phyloP scores from a whole-genome alignment of 192 early-diverging fungal species.

The Podila verticillata region DNA sequence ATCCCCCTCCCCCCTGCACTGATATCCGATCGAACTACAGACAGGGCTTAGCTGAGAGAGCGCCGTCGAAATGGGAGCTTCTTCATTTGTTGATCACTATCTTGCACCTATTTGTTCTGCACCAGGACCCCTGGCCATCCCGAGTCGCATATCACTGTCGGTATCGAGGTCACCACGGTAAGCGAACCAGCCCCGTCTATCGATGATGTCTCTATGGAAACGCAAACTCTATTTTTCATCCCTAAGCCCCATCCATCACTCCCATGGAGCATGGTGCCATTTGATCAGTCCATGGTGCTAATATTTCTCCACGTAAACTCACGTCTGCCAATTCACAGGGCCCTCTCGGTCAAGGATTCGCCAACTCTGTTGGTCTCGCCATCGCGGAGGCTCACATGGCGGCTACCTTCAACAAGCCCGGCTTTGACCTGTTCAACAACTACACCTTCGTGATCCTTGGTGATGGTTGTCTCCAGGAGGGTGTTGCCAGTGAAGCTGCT shows the following conservation, averaged over 20 bases:
- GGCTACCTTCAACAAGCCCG: constrained; percentile 92
- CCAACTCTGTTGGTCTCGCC: constrained; percentile 94
- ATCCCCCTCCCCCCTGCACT: too few relatives aligned
- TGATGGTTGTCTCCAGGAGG: constrained; percentile 99
- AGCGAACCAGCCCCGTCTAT: not conserved
- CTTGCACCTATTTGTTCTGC: constrained; percentile 7
- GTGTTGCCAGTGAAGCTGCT: constrained; percentile 90
- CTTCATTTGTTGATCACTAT: not conserved
- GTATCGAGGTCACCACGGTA: constrained; percentile 94
- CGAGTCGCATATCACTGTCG: constrained; percentile 85
- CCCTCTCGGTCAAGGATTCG: constrained; percentile 94
- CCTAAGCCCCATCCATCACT: too few relatives aligned
- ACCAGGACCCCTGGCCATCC: constrained; percentile 95
- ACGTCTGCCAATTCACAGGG: constrained; percentile 52
- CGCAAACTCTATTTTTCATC: not conserved
- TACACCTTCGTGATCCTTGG: constrained; percentile 85
- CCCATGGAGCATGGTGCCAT: too few relatives aligned
- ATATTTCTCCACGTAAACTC: not conserved
- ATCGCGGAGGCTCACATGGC: constrained; percentile 87
- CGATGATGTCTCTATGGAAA: not conserved
- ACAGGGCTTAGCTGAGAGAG: too few relatives aligned
- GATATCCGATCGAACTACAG: too few relatives aligned
- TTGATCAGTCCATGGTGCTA: not conserved
- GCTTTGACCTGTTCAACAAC: constrained; percentile 88
- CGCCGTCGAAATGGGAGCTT: not conserved